These are phyloP conservation scores for Colletotrichum destructivum DNA, from an alignment of 2,329 filamentous ascomycete genomes.

Conservation along the genomic window DNA sequence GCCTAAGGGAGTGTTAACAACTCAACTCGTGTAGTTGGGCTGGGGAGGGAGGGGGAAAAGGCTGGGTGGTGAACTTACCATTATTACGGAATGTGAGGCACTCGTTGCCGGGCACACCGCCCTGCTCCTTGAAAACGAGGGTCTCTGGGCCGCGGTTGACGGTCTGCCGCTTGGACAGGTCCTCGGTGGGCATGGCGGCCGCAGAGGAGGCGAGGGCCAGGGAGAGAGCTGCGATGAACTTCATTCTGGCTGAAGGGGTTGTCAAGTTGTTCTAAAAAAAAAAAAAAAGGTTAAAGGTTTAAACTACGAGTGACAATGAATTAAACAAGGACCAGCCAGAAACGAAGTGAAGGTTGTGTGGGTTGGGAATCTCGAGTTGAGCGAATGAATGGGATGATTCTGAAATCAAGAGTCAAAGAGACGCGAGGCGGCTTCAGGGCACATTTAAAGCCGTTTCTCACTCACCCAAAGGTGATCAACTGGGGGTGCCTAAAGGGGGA, in stretches of 20 bases:
- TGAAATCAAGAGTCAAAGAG: not conserved
- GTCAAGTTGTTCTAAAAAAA: not conserved
- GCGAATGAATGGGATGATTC: constrained; percentile 22
- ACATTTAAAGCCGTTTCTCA: constrained; percentile 8
- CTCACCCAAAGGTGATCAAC: no score
- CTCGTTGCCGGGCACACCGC: constrained; percentile 54
- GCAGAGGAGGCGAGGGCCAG: constrained; percentile 44
- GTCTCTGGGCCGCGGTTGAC: constrained; percentile 25
- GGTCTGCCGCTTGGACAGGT: constrained; percentile 32
- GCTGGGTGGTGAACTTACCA: constrained; percentile 44
- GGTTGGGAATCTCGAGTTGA: constrained; percentile 19
- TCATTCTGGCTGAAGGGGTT: constrained; percentile 38
- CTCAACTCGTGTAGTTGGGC: no score
- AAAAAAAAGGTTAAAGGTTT: no score
- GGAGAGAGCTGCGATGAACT: constrained; percentile 45
- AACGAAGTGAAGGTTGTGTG: constrained; percentile 29
- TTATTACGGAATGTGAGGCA: constrained; percentile 61
- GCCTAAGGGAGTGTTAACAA: constrained; percentile 46
- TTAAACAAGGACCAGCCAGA: constrained; percentile 26
- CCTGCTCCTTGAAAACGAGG: constrained; percentile 56
- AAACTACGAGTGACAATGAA: no score
- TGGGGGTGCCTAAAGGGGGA: not conserved
- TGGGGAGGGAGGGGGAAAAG: no score
- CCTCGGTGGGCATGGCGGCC: constrained; percentile 40
- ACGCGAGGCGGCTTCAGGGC: not conserved